A percentile compares a stretch with the other conserved stretches of the same genome.
Conservation (phyloP, 2,329 filamentous ascomycete genomes). For the Mycosphaerella sp. region DNA sequence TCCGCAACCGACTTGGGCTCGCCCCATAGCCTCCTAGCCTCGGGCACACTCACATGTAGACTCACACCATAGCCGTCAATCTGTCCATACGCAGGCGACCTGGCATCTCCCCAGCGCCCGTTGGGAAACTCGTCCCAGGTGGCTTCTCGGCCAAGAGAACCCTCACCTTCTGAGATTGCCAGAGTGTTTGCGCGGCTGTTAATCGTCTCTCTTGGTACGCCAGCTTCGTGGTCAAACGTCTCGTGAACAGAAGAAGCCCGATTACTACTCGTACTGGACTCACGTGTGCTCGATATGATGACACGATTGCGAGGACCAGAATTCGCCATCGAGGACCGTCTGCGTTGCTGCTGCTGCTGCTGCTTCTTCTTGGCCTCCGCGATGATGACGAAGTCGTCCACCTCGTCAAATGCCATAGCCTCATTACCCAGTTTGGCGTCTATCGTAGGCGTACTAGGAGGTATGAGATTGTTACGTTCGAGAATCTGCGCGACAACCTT, state of each 20-base stretch:
- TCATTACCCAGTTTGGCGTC: constrained; percentile 40
- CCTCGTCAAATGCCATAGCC: constrained; percentile 26
- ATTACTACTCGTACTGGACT: constrained; percentile 49
- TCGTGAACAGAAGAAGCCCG: constrained; percentile 50
- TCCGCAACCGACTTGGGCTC: constrained; percentile 63
- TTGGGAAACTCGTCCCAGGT: constrained; percentile 99
- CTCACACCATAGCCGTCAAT: constrained; percentile 99
- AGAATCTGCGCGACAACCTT: constrained; percentile 93
- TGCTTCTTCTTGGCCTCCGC: constrained; percentile 44
- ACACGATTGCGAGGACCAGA: constrained; percentile 83
- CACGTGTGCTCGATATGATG: constrained; percentile 59
- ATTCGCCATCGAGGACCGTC: constrained; percentile 70
- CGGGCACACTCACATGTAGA: constrained; percentile 78
- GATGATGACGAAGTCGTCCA: constrained; percentile 38
- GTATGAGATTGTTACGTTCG: constrained; percentile 78
- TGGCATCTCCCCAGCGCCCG: constrained; percentile 87
- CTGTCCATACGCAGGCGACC: constrained; percentile 89
- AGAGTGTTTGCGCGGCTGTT: constrained; percentile 75
- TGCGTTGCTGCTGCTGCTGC: constrained; percentile 37
- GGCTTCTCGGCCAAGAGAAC: constrained; percentile 80
- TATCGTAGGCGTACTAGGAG: constrained; percentile 38
- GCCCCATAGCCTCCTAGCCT: constrained; percentile 81
- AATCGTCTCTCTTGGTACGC: constrained; percentile 62
- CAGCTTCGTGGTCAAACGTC: constrained; percentile 69
- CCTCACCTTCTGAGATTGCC: constrained; percentile 90